Evolutionary conservation across 208 protist species (phyloP), one percentile per base, ranked within the genome.

Genomic region (Leishmania guyanensis): DNA sequence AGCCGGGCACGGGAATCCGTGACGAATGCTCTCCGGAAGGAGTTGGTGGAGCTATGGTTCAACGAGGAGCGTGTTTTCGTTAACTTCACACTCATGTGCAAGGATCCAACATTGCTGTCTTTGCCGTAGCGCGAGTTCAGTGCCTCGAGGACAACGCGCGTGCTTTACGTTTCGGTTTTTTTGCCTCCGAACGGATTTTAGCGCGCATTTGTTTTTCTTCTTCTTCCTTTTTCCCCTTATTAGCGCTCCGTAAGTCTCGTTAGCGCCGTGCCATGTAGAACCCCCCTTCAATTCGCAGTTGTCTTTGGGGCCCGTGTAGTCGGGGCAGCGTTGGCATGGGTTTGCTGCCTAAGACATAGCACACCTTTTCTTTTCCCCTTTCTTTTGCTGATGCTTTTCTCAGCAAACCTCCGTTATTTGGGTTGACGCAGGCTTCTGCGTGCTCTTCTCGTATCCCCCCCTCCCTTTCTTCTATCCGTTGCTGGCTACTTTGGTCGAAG

Each of bases 31-130:
- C 75, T 88, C 2, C 56, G 72, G 58, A 72, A 81, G 4, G 84
- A 88, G 70, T 62, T 84, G 73, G 78, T 88, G n/a, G 81, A 85
- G 81, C 53, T 85, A 72, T 81, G 75, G 81, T 60, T 85, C 58
- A 66, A 85, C 8, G 53, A 78, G 5, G 70, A 56, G 62, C 81
- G 81, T 22, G 51, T 85, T 26, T 85, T 48, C 22, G 81, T 85
- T 6, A 64, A 80, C n/a, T 85, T 75, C 48, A 20, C 46, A 17
- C 68, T 17, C 62, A 85, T 85, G 81, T 85, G 81, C 77, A 75
- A 85, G 6, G 81, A 85, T n/a, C 81, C 77, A 3, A 85, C 36
- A 39, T 5, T 66, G 39, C 60, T 84, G 4, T 48, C 68, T 5
- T 5, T 33, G 48, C n/a, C 68, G 65, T 75, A 77, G 73, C 10